Evolutionary conservation across 345 rosid species (phyloP).

Genomic region (Lepidium sativum): DNA sequence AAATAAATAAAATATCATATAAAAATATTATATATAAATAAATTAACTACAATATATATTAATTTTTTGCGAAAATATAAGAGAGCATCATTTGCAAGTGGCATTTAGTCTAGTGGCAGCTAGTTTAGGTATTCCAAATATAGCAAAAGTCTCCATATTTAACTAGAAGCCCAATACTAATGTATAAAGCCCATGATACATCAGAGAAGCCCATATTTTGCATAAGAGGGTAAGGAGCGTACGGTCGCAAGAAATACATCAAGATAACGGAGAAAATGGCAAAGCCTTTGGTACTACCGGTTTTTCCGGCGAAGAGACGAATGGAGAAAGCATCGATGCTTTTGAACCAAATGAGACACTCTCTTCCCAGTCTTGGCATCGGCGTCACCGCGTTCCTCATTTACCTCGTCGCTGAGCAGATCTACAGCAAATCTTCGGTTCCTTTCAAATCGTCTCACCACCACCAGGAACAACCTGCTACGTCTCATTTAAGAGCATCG

Average conservation of each 20-base stretch:
- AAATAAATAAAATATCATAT: too few species aligned
- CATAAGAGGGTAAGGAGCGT: not conserved
- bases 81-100: too few species aligned
- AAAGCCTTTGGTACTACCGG: conserved; percentile 68
- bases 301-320: conserved; percentile 84
- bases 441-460: conserved; percentile 50
- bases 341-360: conserved; percentile 69
- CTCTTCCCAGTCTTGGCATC: conserved; percentile 82
- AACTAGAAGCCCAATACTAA: not conserved
- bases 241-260: not conserved
- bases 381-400: conserved; percentile 83
- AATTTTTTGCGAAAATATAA: too few species aligned
- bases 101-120: too few species aligned
- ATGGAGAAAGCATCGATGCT: conserved; percentile 93
- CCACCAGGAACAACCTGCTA: conserved; percentile 27
- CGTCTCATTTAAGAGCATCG: conserved; percentile 14
- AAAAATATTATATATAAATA: too few species aligned
- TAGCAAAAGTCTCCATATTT: too few species aligned
- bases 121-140: too few species aligned
- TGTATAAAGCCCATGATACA: not conserved
- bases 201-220: not conserved
- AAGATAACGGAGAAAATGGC: conserved; percentile 33
- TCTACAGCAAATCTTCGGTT: conserved; percentile 50
- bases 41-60: too few species aligned
- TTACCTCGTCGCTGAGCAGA: conserved; percentile 87